These are phyloP conservation scores for Pythium scleroteichum DNA, from an alignment of 352 stramenopile species.

Conservation along the genomic window DNA sequence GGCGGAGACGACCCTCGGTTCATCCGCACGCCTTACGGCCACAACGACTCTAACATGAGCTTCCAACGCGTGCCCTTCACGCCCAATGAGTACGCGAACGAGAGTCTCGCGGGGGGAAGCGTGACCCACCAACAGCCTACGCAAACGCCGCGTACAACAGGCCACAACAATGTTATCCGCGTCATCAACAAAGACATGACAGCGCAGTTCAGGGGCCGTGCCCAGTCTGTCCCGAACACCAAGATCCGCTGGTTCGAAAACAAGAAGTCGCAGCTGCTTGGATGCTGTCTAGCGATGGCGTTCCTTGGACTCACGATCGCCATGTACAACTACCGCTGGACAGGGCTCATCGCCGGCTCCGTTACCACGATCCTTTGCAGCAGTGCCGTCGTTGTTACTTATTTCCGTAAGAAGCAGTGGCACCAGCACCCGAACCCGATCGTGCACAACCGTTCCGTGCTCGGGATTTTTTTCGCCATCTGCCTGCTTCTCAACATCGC, in stretches of 20 bases:
- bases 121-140: slow-evolving; percentile 55
- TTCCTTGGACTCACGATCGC: slow-evolving; percentile 84
- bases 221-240: slow-evolving; percentile 65
- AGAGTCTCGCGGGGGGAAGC: slow-evolving; percentile 43
- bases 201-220: slow-evolving; percentile 76
- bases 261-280: slow-evolving; percentile 85
- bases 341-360: slow-evolving; percentile 81
- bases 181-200: slow-evolving; percentile 92
- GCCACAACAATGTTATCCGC: slow-evolving; percentile 80
- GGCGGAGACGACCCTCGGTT: slow-evolving; percentile 35
- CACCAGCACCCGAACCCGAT: slow-evolving; percentile 90
- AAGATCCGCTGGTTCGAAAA: slow-evolving; percentile 90
- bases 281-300: slow-evolving; percentile 83
- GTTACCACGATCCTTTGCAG: slow-evolving; percentile 88
- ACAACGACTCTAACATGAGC: slow-evolving; percentile 51
- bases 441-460: slow-evolving; percentile 80
- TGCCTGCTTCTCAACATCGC: slow-evolving; percentile 85
- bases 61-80: slow-evolving; percentile 34
- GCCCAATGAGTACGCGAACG: slow-evolving; percentile 32
- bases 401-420: slow-evolving; percentile 87
- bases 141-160: slow-evolving; percentile 55
- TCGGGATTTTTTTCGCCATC: slow-evolving; percentile 85
- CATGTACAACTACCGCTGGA: slow-evolving; percentile 89
- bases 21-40: slow-evolving; percentile 36
- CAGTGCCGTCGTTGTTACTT: slow-evolving; percentile 85